These are phyloP conservation scores for Digitaria exilis DNA, from an alignment of 202 grass and related monocot genomes.

Conservation along the genomic window DNA sequence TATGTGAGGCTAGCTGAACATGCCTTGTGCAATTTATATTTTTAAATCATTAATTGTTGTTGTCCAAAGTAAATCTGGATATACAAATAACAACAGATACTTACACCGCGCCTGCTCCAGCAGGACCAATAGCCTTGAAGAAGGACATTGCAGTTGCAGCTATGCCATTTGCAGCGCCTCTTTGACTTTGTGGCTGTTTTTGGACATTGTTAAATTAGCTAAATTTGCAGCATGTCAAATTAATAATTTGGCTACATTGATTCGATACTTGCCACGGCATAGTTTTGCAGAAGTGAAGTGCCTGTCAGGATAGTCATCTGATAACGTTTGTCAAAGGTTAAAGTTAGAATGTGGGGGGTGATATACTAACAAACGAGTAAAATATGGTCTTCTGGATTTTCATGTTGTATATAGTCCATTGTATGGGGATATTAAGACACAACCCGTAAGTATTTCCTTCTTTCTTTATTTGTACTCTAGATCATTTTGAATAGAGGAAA, in stretches of 20 bases:
- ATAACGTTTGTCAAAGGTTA: neutral
- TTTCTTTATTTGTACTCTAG: neutral
- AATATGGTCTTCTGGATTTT: neutral
- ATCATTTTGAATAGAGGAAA: too few species aligned
- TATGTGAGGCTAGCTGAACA: too few species aligned
- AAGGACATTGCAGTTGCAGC: slow-evolving; percentile 64
- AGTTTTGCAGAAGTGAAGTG: slow-evolving; percentile 78
- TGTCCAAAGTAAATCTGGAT: too few species aligned
- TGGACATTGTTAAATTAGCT: slow-evolving; percentile 23
- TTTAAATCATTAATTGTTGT: too few species aligned
- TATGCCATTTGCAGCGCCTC: slow-evolving; percentile 79
- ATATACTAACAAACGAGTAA: neutral
- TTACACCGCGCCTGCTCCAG: slow-evolving; percentile 60
- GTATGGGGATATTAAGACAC: neutral
- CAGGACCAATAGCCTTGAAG: slow-evolving; percentile 81
- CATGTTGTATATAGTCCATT: neutral
- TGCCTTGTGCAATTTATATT: too few species aligned
- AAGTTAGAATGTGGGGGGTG: slow-evolving; percentile 13
- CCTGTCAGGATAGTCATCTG: slow-evolving; percentile 64
- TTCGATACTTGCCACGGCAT: slow-evolving; percentile 64
- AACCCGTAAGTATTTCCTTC: neutral
- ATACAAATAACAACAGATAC: too few species aligned
- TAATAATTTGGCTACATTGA: neutral
- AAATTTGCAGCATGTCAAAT: neutral
- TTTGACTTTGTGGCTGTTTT: slow-evolving; percentile 67